Conservation (phyloP, 257 asterid genomes). For the Leptodermis oblonga region DNA sequence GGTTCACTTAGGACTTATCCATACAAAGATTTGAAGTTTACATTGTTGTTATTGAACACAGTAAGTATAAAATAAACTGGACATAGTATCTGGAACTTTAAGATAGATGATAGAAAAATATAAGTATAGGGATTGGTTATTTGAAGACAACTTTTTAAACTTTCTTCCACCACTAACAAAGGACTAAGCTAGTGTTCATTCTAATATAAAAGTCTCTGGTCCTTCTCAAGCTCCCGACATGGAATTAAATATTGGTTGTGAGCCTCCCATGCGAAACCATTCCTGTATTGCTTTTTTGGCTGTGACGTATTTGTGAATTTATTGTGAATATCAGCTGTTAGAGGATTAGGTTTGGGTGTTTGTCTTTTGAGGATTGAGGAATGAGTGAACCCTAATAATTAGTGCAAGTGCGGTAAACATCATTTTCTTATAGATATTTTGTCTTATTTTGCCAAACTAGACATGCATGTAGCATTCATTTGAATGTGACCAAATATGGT, state of each 20-base stretch:
- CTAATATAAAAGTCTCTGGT: not conserved
- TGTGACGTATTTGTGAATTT: not conserved
- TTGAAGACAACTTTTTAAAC: not conserved
- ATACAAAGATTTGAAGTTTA: no score
- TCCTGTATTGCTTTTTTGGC: not conserved
- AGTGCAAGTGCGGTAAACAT: slow-evolving; percentile 27
- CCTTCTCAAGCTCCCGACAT: not conserved
- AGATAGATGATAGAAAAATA: no score
- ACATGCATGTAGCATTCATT: slow-evolving; percentile 4
- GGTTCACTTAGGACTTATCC: slow-evolving; percentile 3
- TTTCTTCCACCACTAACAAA: slow-evolving; percentile 7
- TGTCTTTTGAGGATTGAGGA: not conserved
- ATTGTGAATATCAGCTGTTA: no score
- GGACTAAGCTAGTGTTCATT: not conserved
- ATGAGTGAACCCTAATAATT: not conserved
- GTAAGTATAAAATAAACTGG: no score
- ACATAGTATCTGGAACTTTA: no score
- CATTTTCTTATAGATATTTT: slow-evolving; percentile 14
- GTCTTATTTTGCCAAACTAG: slow-evolving; percentile 9
- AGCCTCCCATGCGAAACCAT: slow-evolving; percentile 1
- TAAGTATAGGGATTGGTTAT: not conserved
- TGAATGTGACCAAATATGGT: not conserved
- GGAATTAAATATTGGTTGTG: slow-evolving; percentile 21
- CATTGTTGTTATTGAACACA: no score
- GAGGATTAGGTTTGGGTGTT: not conserved